Conservation (phyloP, 345 rosid genomes). For the Brassica cretica region DNA sequence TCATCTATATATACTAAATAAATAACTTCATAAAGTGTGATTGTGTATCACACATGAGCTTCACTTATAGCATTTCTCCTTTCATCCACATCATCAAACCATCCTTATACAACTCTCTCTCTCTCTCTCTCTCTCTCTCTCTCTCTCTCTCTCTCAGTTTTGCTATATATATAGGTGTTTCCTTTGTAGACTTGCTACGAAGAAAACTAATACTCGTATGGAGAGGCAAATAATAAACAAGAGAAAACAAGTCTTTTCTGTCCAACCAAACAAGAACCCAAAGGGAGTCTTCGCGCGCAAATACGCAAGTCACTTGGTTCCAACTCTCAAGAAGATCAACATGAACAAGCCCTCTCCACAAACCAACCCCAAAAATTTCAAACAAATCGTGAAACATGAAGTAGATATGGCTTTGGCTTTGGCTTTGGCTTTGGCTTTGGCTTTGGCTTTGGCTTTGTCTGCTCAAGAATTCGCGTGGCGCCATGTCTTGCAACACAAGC, state of each 20-base stretch:
- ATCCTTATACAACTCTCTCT: neutral
- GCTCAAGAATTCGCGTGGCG: slow-evolving; percentile 46
- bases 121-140: neutral
- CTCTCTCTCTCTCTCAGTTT: neutral
- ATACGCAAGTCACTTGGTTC: slow-evolving; percentile 39
- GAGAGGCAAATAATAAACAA: slow-evolving; percentile 31
- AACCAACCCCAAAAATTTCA: no score
- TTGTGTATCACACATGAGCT: slow-evolving; percentile 18
- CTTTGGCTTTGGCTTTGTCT: neutral
- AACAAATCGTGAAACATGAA: slow-evolving; percentile 39
- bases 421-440: slow-evolving; percentile 8
- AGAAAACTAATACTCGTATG: slow-evolving; percentile 27
- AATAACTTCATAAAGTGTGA: slow-evolving; percentile 15
- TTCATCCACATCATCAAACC: slow-evolving; percentile 5
- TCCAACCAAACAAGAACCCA: slow-evolving; percentile 30
- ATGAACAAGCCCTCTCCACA: neutral
- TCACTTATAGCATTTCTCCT: slow-evolving; percentile 10
- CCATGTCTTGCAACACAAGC: slow-evolving; percentile 35
- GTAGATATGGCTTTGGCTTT: slow-evolving; percentile 46
- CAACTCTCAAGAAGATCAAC: slow-evolving; percentile 28
- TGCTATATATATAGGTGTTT: neutral
- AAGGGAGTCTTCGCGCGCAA: slow-evolving; percentile 29
- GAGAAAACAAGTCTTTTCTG: slow-evolving; percentile 32
- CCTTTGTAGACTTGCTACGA: slow-evolving; percentile 9
- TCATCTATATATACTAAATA: slow-evolving; percentile 5